Evolutionary conservation across 352 stramenopile genomes (phyloP), one percentile per base, ranked within the genome.

Genomic region (Aphanomyces stellatus): DNA sequence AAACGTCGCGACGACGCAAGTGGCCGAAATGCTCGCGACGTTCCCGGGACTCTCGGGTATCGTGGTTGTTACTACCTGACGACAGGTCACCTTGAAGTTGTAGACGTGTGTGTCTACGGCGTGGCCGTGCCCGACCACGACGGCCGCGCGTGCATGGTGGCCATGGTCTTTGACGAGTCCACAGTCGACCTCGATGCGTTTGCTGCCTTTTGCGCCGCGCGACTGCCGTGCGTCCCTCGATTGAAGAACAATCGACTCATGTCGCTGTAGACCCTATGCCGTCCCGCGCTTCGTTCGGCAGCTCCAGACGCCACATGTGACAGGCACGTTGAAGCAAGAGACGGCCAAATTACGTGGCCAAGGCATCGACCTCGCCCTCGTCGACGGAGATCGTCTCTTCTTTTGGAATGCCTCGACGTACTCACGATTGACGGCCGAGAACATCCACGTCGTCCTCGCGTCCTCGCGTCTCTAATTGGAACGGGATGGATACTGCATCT

Each of bases 281-380:
- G 73, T 91, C 69, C 90, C 90, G 31, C 65, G 95, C 2, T 97
- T 97, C 57, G 55, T 97, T 28, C 77, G 89, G 24, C 77, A 96
- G 34, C 65, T 93, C 33, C 64, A 74, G 0, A 70, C 80, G 25
- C 90, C 93, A 71, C 79, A 81, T 33, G 80, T 96, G 55, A 97
- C 90, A 0, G 85, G 85, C 1, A 97, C 90, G 31, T 93, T 97
- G 79, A 97, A 97, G 74, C 88, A 96, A 34, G 81, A 96, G 65
- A 97, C 96, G 74, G 85, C 87, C 4, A 90, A 93, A 69, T 76
- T 97, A 6, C 77, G 85, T 17, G 89, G 83, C 42, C 72, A 96
- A 34, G 88, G 86, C 33, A 85, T 91, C 33, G 82, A 93, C 35
- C 76, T 85, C n/a, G 76, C 74, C 7, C 57, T 76, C 25, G 72